Evolutionary conservation across 257 asterid species (phyloP), one percentile per base, ranked within the genome.

Genomic region (Vinca minor): DNA sequence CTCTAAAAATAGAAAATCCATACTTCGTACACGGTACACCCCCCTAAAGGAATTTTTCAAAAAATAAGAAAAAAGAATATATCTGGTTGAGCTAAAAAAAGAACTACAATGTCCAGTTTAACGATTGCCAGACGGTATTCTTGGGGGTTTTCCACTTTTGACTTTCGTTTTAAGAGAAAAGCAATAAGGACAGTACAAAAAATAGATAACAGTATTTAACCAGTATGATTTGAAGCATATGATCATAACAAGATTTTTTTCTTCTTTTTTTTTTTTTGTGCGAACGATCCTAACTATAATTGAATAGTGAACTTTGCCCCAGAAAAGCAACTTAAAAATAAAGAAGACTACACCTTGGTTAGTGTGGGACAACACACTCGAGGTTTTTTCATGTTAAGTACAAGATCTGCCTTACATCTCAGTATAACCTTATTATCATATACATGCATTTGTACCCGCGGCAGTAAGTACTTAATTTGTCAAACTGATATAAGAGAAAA

Each of bases 71-170:
- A 8, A 48, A 18, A 21, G 11, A 26, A 28, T 26, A 25, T 35
- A 26, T 53, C 59, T 53, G 26, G 20, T 15, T 52, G 58, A 52
- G 11, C 53, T 12, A 5, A 3, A 11, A 6, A 38, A 59, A n/a
- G 35, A 38, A 59, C 9, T 13, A 12, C 3, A 18, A 18, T 4
- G 15, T 54, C 21, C 20, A 29, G 21, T 28, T 54, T 17, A 74
- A 75, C 62, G 52, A 64, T 50, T 49, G 61, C 54, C 65, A 21
- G 54, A 38, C 7, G 26, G 54, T 47, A 20, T 20, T 48, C 28
- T 48, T 7, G n/a, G 18, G 47, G 17, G 12, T 42, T 42, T 42
- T n/a, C n/a, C 1, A 17, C 2, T 42, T 12, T 38, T 38, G 44
- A 2, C 11, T 38, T 1, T 38, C 11, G 44, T 38, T 38, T 38